Evolutionary conservation across 345 rosid genomes (phyloP).

Genomic region (Linum usitatissimum): DNA sequence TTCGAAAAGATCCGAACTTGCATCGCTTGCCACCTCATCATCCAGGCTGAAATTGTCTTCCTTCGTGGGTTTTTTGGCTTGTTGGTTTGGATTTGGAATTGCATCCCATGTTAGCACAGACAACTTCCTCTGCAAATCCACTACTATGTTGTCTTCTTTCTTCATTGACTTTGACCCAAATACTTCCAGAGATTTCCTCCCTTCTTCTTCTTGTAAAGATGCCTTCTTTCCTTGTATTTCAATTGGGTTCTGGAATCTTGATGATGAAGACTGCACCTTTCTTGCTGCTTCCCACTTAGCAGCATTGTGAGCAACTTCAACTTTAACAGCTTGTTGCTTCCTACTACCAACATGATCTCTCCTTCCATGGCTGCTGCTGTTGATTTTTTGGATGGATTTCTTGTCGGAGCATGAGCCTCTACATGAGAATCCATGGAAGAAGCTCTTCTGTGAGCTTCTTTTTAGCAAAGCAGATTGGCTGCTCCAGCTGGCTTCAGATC

Average conservation of each 20-base stretch:
- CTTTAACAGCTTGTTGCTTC: conserved; percentile 13
- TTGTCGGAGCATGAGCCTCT: conserved; percentile 33
- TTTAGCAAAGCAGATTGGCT: conserved; percentile 32
- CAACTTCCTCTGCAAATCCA: conserved; percentile 45
- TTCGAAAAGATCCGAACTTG: conserved; percentile 64
- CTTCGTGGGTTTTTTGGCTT: conserved; percentile 14
- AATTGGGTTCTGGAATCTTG: conserved; percentile 15
- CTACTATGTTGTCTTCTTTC: conserved; percentile 22
- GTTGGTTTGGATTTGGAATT: conserved; percentile 24
- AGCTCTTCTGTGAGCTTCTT: conserved; percentile 15
- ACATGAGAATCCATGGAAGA: conserved; percentile 39
- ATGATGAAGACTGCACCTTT: conserved; percentile 16
- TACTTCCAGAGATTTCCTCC: conserved; percentile 35
- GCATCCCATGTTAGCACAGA: conserved; percentile 72
- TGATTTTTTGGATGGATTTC: conserved; percentile 30
- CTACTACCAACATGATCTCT: background rate
- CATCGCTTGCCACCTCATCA: conserved; percentile 49
- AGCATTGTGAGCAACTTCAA: conserved; percentile 13
- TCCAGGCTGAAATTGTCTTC: conserved; percentile 11
- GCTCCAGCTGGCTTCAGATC: conserved; percentile 39
- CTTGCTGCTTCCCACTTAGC: conserved; percentile 11
- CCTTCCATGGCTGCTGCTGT: conserved; percentile 11
- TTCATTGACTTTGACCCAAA: conserved; percentile 24
- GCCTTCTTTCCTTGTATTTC: conserved; percentile 15
- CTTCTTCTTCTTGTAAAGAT: conserved; percentile 7